These are phyloP conservation scores for Chaetomidium leptoderma DNA, from an alignment of 495 filamentous ascomycete species.

Conservation along the genomic window DNA sequence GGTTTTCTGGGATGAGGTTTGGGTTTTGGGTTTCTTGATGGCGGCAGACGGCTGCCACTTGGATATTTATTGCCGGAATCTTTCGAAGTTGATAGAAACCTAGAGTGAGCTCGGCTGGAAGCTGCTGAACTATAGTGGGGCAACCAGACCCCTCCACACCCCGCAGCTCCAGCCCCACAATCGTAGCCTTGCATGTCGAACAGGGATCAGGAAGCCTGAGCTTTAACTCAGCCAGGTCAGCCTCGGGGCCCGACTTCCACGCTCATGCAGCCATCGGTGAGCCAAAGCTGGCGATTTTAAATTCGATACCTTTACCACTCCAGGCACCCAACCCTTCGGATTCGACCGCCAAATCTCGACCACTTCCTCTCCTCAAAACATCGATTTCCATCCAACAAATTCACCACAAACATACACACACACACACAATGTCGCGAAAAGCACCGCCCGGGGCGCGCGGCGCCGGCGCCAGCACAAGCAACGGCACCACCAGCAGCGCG, in stretches of 20 bases:
- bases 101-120: neutral
- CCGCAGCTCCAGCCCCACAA: neutral
- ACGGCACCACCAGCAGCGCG: conserved; percentile 13
- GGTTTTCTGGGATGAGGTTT: neutral
- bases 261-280: too few species aligned
- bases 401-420: neutral
- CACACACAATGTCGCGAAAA: conserved; percentile 36
- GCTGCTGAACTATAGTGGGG: conserved; percentile 22
- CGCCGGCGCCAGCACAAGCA: neutral
- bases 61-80: neutral
- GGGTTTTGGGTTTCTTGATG: neutral
- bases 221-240: neutral
- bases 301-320: neutral
- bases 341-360: neutral
- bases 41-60: neutral
- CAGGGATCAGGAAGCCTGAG: neutral
- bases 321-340: too few species aligned
- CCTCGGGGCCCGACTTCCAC: neutral
- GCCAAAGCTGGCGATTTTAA: neutral
- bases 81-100: conserved; percentile 30
- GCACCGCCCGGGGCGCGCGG: conserved; percentile 8
- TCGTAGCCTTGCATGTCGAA: neutral
- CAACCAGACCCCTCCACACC: conserved; percentile 11
- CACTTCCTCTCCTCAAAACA: neutral
- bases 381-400: neutral